Evolutionary conservation across 2,329 filamentous ascomycete genomes (phyloP), one percentile per base, ranked within the genome.

Genomic region (Bipolaris zeicola): DNA sequence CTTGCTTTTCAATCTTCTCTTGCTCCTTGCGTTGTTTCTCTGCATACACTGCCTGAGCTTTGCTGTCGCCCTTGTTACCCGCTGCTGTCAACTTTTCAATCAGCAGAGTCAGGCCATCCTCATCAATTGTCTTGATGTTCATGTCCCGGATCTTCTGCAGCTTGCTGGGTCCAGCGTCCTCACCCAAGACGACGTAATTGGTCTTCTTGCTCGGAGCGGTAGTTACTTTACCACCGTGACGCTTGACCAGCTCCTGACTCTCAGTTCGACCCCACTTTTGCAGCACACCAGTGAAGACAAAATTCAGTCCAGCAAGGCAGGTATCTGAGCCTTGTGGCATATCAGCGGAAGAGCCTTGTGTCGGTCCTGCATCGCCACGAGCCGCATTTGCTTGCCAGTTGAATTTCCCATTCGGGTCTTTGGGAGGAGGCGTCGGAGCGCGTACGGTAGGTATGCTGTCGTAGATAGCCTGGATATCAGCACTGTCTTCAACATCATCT

Each of bases 211-310:
- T 98, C 18, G 96, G 95, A 5, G 87, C 88, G 8, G 81, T 82
- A 8, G 89, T 96, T 22, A 96, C 88, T 77, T 96, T 98, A 50
- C 95, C 95, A 39, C 95, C 96, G 74, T 97, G 96, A 60, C 89
- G 87, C 76, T 99, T 99, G 54, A 98, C 91, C 16, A 99, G 81
- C 41, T 85, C 87, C 63, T 93, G 89, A 1, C 87, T 94, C 67
- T 96, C 92, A 5, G 96, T 92, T 58, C 95, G 87, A 42, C 90
- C 88, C 54, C 98, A 85, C 0, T 85, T 88, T 58, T 90, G 85
- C 37, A 98, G 81, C 22, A 97, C 83, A 22, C 95, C 95, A 0
- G 96, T 99, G 69, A 99, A 99, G 26, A 99, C 95, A 71, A 99
- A 99, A 0, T 87, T 90, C 52, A 98, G 82, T 0, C 96, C 95